These are phyloP conservation scores for Imleria badia DNA, from an alignment of 768 basidiomycete species.

Conservation along the genomic window DNA sequence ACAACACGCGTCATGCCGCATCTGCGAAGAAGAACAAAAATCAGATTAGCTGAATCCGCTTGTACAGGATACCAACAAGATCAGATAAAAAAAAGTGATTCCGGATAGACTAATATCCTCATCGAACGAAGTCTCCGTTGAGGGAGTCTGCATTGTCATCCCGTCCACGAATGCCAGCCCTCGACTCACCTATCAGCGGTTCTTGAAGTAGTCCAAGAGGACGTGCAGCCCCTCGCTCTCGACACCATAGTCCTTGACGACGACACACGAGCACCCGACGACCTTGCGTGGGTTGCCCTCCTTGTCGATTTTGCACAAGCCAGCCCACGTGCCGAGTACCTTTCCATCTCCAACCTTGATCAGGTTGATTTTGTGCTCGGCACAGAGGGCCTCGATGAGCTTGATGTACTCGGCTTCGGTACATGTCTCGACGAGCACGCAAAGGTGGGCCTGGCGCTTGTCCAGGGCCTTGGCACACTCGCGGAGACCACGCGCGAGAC, in stretches of 20 bases:
- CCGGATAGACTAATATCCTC: conserved; percentile 50
- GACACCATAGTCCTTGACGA: conserved; percentile 95
- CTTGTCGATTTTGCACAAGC: conserved; percentile 99
- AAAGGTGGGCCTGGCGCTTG: conserved; percentile 97
- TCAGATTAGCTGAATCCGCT: conserved; percentile 10
- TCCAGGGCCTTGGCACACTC: conserved; percentile 98
- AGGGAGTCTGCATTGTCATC: conserved; percentile 96
- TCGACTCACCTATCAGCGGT: conserved; percentile 58
- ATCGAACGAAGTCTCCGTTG: conserved; percentile 68
- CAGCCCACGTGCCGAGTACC: conserved; percentile 97
- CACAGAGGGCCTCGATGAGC: conserved; percentile 99
- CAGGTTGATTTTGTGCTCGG: conserved; percentile 98
- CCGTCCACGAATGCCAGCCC: conserved; percentile 9
- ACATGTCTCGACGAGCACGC: conserved; percentile 98
- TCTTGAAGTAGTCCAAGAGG: conserved; percentile 95
- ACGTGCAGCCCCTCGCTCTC: conserved; percentile 96
- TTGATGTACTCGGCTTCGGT: conserved; percentile 99
- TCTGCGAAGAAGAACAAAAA: conserved; percentile 5
- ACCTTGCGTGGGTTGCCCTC: conserved; percentile 98
- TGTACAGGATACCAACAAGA: conserved; percentile 6
- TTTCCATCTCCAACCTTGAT: conserved; percentile 99
- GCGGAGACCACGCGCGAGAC: conserved; percentile 95
- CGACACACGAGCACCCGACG: conserved; percentile 90
- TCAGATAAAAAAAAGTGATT: conserved; percentile 56
- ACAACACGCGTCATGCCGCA: conserved; percentile 9